Evolutionary conservation across 176 grass and related monocot genomes (phyloP), one percentile per base, ranked within the genome.

Genomic region (Juncus inflexus): DNA sequence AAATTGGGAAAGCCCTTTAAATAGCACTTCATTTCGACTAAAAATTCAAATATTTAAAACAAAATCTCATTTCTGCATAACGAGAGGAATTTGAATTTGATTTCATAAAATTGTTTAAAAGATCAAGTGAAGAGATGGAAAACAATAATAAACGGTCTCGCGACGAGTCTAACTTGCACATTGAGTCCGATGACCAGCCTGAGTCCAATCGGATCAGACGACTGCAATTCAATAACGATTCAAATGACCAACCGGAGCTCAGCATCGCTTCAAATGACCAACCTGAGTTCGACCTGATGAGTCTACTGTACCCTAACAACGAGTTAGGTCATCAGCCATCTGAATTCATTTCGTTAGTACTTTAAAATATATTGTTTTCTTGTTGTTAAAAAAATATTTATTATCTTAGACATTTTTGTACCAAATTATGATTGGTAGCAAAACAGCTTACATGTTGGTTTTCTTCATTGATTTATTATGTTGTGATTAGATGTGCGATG

Each of bases 401-500:
- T 28, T 28, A 28, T 28, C 19, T 1, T 28, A 28, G 19, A 28
- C 19, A 28, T 28, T 28, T 28, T 28, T 28, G 19, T 28, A 28
- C 19, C 19, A 1, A 28, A 28, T 28, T 28, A 28, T 28, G 0
- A 1, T 28, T 28, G 19, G 19, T 28, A 28, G 19, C 19, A 28
- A 28, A 28, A 28, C 19, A 28, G 19, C 19, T 28, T 28, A 28
- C 19, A 28, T 28, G 54, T 49, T 28, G 10, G 4, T 66, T 19
- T 49, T 36, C 5, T 11, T 9, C 28, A 4, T 66, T 66, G 19
- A 43, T 67, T 36, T 12, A 12, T 70, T 59, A 15, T 40, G 57
- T 50, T 71, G 52, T 71, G 15, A 71, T 71, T 19, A 71, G 67
- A 71, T 37, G 67, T 0, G 67, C 67, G 0, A 35, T 71, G 54